phyloP scores from a whole-genome alignment of 2,329 filamentous ascomycete species.

The Aspergillus pseudonomiae region DNA sequence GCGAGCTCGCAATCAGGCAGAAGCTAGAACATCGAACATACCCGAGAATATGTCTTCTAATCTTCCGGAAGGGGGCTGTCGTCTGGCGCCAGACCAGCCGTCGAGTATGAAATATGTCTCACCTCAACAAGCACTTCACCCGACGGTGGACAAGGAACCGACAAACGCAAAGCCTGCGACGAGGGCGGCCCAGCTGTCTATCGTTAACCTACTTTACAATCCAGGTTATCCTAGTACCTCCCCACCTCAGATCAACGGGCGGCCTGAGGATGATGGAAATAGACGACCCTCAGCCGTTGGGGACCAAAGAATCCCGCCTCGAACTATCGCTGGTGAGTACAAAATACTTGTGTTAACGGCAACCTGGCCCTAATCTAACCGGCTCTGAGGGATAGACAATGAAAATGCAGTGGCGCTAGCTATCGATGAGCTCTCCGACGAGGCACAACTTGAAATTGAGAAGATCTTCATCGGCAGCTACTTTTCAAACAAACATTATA shows the following conservation, averaged over 20 bases:
- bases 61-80: background rate
- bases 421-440: conserved; percentile 13
- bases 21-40: conserved; percentile 6
- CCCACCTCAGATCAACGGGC: conserved; percentile 5
- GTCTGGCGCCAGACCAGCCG: background rate
- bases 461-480: conserved; percentile 31
- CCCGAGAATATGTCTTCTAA: background rate
- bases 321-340: conserved; percentile 8
- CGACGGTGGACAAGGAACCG: background rate
- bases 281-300: background rate
- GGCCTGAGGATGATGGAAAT: background rate
- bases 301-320: background rate
- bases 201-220: conserved; percentile 25
- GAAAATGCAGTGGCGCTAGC: conserved; percentile 9
- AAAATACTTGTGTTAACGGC: background rate
- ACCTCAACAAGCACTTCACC: background rate
- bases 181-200: conserved; percentile 21
- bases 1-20: conserved; percentile 23
- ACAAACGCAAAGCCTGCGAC: background rate
- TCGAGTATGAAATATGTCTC: background rate
- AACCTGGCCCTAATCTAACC: background rate
- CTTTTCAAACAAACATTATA: conserved; percentile 32
- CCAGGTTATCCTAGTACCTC: conserved; percentile 20
- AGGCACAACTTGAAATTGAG: conserved; percentile 27
- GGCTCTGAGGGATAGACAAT: background rate